Conservation (phyloP, 192 early-diverging fungal genomes). For the Umbelopsis ramanniana region DNA sequence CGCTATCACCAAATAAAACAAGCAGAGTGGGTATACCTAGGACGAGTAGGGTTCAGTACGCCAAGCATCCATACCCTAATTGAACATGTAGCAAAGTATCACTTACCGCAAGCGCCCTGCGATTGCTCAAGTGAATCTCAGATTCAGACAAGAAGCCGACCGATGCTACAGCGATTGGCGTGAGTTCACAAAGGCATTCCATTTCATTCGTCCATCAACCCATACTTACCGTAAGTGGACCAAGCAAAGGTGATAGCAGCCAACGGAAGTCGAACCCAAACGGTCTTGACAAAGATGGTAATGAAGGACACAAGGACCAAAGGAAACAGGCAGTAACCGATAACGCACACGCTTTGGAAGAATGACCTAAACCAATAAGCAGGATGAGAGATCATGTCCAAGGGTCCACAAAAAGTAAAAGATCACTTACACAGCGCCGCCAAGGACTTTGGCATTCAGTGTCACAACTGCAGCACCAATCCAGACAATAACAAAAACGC, state of each 20-base stretch:
- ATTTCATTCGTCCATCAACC: background rate
- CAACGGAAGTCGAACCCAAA: constrained; percentile 76
- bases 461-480: constrained; percentile 93
- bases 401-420: background rate
- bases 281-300: constrained; percentile 62
- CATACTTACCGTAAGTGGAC: constrained; percentile 77
- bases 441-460: constrained; percentile 93
- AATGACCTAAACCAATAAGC: constrained; percentile 72
- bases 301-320: constrained; percentile 81
- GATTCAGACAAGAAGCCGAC: constrained; percentile 90
- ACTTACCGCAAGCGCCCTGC: constrained; percentile 78
- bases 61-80: background rate
- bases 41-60: background rate
- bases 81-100: background rate
- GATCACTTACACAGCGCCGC: constrained; percentile 79
- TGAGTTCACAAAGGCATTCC: background rate
- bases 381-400: background rate
- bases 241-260: constrained; percentile 82
- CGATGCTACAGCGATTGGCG: constrained; percentile 65
- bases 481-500: constrained; percentile 95
- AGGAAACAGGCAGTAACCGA: constrained; percentile 97
- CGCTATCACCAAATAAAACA: constrained; percentile 94
- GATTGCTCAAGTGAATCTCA: constrained; percentile 73
- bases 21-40: constrained; percentile 81
- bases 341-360: constrained; percentile 94